These are phyloP conservation scores for Malus fusca DNA, from an alignment of 306 rosid species.

Conservation along the genomic window DNA sequence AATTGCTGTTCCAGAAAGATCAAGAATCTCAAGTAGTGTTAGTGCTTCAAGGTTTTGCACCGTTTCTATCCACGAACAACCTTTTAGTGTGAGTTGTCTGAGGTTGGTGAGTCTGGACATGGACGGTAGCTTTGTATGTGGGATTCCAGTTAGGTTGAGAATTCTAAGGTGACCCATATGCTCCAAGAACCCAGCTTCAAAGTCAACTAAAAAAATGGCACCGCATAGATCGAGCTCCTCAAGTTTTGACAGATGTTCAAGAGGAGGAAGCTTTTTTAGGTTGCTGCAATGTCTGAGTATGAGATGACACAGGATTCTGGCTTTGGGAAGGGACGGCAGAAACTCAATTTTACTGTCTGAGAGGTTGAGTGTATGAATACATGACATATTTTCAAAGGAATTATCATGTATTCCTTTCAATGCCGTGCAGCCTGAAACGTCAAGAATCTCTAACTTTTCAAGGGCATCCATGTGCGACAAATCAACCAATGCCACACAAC, in stretches of 20 bases:
- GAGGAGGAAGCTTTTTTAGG: slow-evolving; percentile 1
- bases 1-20: slow-evolving; percentile 18
- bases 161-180: slow-evolving; percentile 6
- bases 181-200: slow-evolving; percentile 6
- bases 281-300: slow-evolving; percentile 12
- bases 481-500: not conserved
- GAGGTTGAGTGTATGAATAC: slow-evolving; percentile 21
- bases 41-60: not conserved
- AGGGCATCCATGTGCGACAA: slow-evolving; percentile 10
- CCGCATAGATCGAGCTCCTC: slow-evolving; percentile 20
- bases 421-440: slow-evolving; percentile 23
- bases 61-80: not conserved
- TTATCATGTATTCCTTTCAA: slow-evolving; percentile 4
- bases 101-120: slow-evolving; percentile 13
- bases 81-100: slow-evolving; percentile 16
- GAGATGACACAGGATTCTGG: slow-evolving; percentile 11
- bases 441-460: slow-evolving; percentile 20
- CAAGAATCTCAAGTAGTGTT: slow-evolving; percentile 20
- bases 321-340: slow-evolving; percentile 8
- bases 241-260: slow-evolving; percentile 5
- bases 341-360: slow-evolving; percentile 16
- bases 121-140: not conserved
- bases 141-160: slow-evolving; percentile 22
- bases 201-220: not conserved
- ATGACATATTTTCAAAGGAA: slow-evolving; percentile 18